Evolutionary conservation across 495 filamentous ascomycete genomes (phyloP), one percentile per base, ranked within the genome.

Genomic region (Lasiosphaeria miniovina): DNA sequence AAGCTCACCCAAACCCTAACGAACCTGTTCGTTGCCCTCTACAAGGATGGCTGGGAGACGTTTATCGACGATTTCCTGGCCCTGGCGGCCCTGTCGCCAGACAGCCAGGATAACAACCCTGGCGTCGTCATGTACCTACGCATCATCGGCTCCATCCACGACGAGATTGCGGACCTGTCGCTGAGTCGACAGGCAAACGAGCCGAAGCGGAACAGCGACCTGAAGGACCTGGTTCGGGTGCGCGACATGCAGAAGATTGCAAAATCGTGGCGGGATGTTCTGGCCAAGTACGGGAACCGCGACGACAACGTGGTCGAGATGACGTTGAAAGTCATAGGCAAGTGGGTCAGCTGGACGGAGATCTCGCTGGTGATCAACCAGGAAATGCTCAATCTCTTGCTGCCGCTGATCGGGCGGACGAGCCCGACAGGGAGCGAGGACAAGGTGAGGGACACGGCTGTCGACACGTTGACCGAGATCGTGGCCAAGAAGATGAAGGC

Each of bases 261-360:
- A 46, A 76, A 76, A 55, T 92, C 91, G 3, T 98, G 94, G 94
- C 88, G 92, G 66, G 90, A 96, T 65, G 89, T 99, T 56, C 78
- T 99, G 54, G 82, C 84, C 5, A 82, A 86, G 63, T 98, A 93
- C 85, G 82, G 81, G 58, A 86, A 86, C 57, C 84, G 83, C 45
- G 84, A 95, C 52, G 84, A 92, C 62, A 68, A 66, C 24, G 80
- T 98, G 59, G 80, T 94, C 24, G 91, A 96, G 74, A 85, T 92
- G 81, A 92, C 87, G 61, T 81, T 99, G 35, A 91, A 87, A 74
- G 86, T 90, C 11, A 85, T 98, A 51, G 91, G 90, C 17, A 89
- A 90, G 68, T 99, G 95, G 95, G 92, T 96, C 50, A 91, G 90
- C 80, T 99, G 94, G 94, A 93, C 93, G 60, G 95, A 98, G 64